Conservation (phyloP, 2,329 filamentous ascomycete species). For the Aphanocladium album region DNA sequence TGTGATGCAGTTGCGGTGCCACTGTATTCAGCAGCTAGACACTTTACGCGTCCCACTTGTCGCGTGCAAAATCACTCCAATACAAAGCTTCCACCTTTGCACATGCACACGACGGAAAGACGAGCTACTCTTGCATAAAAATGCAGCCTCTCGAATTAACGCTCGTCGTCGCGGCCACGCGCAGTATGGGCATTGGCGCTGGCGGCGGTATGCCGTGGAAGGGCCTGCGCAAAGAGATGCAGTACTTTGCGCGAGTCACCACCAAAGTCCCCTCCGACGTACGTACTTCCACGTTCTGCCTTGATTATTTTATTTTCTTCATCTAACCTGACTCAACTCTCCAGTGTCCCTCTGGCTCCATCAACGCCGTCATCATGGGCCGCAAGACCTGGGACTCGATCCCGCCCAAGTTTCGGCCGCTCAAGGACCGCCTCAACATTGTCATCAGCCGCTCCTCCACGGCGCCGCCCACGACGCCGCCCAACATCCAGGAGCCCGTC, state of each 20-base stretch:
- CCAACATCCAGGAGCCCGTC: slow-evolving; percentile 39
- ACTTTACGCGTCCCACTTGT: slow-evolving; percentile 9
- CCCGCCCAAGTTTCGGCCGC: slow-evolving; percentile 69
- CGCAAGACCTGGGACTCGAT: slow-evolving; percentile 96
- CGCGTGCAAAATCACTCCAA: neutral
- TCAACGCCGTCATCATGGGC: slow-evolving; percentile 90
- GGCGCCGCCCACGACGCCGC: slow-evolving; percentile 15
- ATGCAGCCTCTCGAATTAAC: slow-evolving; percentile 59
- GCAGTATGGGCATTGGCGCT: slow-evolving; percentile 80
- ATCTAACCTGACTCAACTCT: neutral
- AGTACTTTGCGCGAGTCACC: slow-evolving; percentile 88
- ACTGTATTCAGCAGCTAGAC: too few species aligned
- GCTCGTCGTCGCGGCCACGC: slow-evolving; percentile 92
- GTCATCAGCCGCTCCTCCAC: slow-evolving; percentile 60
- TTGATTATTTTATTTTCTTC: too few species aligned
- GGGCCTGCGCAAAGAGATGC: slow-evolving; percentile 84
- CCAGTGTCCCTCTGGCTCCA: slow-evolving; percentile 29
- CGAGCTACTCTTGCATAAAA: neutral
- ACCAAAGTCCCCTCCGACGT: slow-evolving; percentile 53
- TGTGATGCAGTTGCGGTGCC: neutral
- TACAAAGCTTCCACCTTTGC: neutral
- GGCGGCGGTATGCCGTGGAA: slow-evolving; percentile 82
- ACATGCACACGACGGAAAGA: neutral
- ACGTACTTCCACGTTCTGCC: slow-evolving; percentile 5
- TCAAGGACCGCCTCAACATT: slow-evolving; percentile 76